Conservation (phyloP, 1,284 basidiomycete species). For the Leccinum griseonigrum region DNA sequence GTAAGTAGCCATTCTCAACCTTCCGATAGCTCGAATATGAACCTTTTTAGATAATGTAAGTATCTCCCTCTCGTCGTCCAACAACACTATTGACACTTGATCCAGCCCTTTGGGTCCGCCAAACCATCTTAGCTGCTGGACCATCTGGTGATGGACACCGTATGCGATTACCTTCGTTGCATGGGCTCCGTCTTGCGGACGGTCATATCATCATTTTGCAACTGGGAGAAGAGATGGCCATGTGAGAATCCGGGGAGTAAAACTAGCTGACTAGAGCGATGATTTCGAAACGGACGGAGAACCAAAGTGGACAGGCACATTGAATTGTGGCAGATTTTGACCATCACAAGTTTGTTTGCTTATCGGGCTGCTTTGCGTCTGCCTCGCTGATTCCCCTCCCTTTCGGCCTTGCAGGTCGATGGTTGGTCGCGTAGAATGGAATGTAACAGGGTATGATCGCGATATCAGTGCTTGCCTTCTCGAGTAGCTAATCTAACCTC, state of each 20-base stretch:
- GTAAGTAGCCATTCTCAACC: conserved; percentile 37
- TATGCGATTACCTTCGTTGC: conserved; percentile 76
- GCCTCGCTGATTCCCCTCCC: conserved; percentile 6
- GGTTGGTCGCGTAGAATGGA: conserved; percentile 81
- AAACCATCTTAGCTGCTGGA: conserved; percentile 21
- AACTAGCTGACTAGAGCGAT: conserved; percentile 47
- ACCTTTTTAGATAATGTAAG: conserved; percentile 52
- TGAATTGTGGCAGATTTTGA: conserved; percentile 80
- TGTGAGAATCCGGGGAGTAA: conserved; percentile 84
- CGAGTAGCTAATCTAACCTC: conserved; percentile 7
- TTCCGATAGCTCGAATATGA: not conserved
- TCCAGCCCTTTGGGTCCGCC: conserved; percentile 33
- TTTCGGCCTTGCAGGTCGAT: conserved; percentile 43
- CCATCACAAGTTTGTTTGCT: conserved; percentile 60
- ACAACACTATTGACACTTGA: conserved; percentile 42
- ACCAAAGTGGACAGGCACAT: conserved; percentile 63
- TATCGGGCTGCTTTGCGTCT: not conserved
- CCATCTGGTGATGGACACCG: conserved; percentile 34
- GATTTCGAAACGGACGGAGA: conserved; percentile 45
- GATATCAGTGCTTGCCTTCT: not conserved
- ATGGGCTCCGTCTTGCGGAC: conserved; percentile 90
- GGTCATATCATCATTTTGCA: conserved; percentile 89
- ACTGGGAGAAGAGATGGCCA: conserved; percentile 84
- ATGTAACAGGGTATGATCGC: conserved; percentile 72
- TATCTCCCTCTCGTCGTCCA: conserved; percentile 53